A percentile compares a stretch with the other conserved stretches of the same genome.
Conservation (phyloP, 2,329 filamentous ascomycete genomes). For the Capronia americana region DNA sequence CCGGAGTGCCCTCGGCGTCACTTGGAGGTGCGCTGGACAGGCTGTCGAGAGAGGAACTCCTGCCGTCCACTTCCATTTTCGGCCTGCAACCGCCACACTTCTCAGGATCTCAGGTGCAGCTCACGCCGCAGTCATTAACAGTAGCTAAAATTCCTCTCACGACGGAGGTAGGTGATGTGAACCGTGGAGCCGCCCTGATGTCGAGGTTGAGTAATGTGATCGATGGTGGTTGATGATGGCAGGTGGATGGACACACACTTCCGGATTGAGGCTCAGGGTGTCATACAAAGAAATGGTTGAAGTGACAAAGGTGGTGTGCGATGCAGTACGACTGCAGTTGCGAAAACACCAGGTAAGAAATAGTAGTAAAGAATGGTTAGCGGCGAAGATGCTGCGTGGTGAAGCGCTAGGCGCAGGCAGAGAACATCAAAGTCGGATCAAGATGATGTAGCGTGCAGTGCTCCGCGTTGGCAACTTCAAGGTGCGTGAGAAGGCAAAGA, state of each 20-base stretch:
- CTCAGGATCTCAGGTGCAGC: conserved; percentile 5
- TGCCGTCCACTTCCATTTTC: conserved; percentile 36
- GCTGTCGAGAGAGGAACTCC: conserved; percentile 40
- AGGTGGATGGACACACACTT: conserved; percentile 8
- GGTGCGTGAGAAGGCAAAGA: conserved; percentile 29
- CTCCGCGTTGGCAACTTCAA: conserved; percentile 12
- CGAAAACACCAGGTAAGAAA: conserved; percentile 19
- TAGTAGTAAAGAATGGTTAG: conserved; percentile 16
- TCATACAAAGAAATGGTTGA: conserved; percentile 11
- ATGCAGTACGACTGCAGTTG: conserved; percentile 1
- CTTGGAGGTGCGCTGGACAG: conserved; percentile 39
- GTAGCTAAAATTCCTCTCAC: not conserved
- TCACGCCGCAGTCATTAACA: conserved; percentile 10
- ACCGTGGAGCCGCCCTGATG: not conserved
- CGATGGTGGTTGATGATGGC: conserved; percentile 1
- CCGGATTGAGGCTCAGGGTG: conserved; percentile 4
- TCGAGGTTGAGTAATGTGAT: not conserved
- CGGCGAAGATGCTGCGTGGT: conserved; percentile 20
- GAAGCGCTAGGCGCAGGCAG: conserved; percentile 17
- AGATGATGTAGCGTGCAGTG: conserved; percentile 6
- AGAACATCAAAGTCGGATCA: conserved; percentile 28
- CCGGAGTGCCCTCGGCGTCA: conserved; percentile 36
- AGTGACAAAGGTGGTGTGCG: conserved; percentile 5
- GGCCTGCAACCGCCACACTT: conserved; percentile 7
- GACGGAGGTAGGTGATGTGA: not conserved